Evolutionary conservation across 83 land plant genomes (phyloP).

Genomic region (Diphasiastrum complanatum): DNA sequence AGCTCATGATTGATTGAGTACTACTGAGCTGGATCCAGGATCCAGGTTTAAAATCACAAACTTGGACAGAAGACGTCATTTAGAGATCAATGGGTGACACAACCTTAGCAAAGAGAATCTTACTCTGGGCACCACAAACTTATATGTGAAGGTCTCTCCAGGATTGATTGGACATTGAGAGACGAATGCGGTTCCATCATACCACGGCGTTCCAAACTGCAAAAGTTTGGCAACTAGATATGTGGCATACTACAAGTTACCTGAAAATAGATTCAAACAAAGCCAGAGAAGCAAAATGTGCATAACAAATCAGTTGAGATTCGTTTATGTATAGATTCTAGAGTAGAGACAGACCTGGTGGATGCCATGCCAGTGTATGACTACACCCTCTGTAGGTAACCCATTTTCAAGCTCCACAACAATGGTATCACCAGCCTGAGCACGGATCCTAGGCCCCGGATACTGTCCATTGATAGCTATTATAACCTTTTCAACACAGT

Average conservation of each 20-base stretch:
- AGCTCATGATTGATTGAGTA: background rate
- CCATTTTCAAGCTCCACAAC: slow-evolving; percentile 23
- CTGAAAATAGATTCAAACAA: background rate
- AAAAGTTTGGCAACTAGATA: background rate
- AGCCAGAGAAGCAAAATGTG: background rate
- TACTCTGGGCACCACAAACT: background rate
- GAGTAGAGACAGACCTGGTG: slow-evolving; percentile 24
- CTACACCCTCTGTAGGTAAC: slow-evolving; percentile 25
- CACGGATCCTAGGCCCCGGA: slow-evolving; percentile 33
- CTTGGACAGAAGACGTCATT: too few species aligned
- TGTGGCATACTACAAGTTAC: background rate
- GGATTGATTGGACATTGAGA: slow-evolving; percentile 10
- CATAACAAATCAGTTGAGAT: background rate
- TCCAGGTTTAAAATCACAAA: too few species aligned
- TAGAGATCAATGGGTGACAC: too few species aligned
- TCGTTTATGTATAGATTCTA: too few species aligned
- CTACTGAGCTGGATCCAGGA: too few species aligned
- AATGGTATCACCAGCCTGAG: slow-evolving; percentile 21
- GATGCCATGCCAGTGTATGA: slow-evolving; percentile 41
- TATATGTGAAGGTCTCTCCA: slow-evolving; percentile 16
- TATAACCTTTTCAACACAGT: slow-evolving; percentile 20
- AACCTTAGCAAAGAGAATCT: too few species aligned
- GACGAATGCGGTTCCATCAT: slow-evolving; percentile 6
- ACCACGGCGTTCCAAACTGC: slow-evolving; percentile 14
- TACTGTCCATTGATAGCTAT: slow-evolving; percentile 22